These are phyloP conservation scores for Leccinellum albellum DNA, from an alignment of 768 basidiomycete genomes.

Conservation along the genomic window DNA sequence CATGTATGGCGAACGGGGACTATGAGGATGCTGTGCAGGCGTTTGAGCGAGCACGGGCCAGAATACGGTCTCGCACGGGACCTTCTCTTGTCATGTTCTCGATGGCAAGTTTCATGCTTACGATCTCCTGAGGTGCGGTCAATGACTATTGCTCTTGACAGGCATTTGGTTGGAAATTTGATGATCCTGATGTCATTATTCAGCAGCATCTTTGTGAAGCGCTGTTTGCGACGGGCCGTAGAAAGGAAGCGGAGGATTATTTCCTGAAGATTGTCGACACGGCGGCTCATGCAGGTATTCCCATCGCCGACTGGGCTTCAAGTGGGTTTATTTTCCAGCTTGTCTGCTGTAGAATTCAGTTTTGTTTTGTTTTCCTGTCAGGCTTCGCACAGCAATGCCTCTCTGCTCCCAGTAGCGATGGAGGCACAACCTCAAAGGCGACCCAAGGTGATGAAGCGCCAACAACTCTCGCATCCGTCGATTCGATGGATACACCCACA, in stretches of 20 bases:
- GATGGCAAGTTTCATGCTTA: background rate
- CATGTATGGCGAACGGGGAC: background rate
- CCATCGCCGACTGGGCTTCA: background rate
- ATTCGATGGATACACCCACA: background rate
- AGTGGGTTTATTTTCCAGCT: background rate
- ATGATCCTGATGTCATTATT: background rate
- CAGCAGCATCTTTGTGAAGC: background rate
- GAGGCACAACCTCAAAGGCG: background rate
- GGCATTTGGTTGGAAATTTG: background rate
- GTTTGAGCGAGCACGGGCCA: background rate
- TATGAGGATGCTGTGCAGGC: background rate
- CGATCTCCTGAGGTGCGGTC: background rate
- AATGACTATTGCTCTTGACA: background rate
- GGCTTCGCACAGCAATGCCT: background rate
- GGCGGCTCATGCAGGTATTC: background rate
- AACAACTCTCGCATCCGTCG: background rate
- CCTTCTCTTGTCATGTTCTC: background rate
- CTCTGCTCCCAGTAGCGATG: background rate
- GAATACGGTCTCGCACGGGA: background rate
- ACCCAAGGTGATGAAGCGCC: background rate
- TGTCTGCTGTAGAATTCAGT: background rate
- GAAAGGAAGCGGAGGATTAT: background rate
- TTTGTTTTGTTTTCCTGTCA: background rate
- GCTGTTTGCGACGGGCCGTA: background rate
- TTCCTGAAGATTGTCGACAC: background rate